A percentile compares a stretch with the other conserved stretches of the same genome.
Conservation (phyloP, 768 basidiomycete species). For the Auricularia heimuer region DNA sequence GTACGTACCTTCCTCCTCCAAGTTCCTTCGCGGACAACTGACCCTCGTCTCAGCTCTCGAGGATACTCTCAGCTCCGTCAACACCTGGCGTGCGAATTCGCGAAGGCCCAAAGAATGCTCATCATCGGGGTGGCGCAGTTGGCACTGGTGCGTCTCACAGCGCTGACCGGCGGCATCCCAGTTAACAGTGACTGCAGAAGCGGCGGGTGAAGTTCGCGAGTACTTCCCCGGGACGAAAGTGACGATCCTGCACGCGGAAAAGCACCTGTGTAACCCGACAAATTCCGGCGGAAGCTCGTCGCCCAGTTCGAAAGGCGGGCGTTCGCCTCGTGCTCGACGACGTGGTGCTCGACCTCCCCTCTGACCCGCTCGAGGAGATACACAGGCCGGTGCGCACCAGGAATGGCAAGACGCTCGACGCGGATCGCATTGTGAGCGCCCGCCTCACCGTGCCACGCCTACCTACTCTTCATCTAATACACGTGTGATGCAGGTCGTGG, state of each 20-base stretch:
- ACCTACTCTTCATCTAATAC: too few species aligned
- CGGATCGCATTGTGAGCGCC: too few species aligned
- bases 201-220: constrained; percentile 12
- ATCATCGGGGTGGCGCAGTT: constrained; percentile 13
- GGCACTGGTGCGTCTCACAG: constrained; percentile 1
- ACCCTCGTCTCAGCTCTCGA: background rate
- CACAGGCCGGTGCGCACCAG: too few species aligned
- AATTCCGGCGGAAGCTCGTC: constrained; percentile 7
- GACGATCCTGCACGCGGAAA: constrained; percentile 10
- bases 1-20: too few species aligned
- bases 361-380: background rate
- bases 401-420: too few species aligned
- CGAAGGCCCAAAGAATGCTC: constrained; percentile 8
- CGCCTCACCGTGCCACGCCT: too few species aligned
- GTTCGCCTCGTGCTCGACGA: constrained; percentile 12
- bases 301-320: constrained; percentile 7
- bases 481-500: too few species aligned
- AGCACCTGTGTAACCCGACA: background rate
- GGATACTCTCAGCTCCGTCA: background rate
- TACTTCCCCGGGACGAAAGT: constrained; percentile 11
- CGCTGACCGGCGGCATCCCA: too few species aligned
- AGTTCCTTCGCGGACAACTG: too few species aligned
- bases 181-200: background rate
- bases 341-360: constrained; percentile 4
- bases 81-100: constrained; percentile 10